Evolutionary conservation across 1,139 yeast species (phyloP), one percentile per base, ranked within the genome.

Genomic region (Yamadazyma aaseri): DNA sequence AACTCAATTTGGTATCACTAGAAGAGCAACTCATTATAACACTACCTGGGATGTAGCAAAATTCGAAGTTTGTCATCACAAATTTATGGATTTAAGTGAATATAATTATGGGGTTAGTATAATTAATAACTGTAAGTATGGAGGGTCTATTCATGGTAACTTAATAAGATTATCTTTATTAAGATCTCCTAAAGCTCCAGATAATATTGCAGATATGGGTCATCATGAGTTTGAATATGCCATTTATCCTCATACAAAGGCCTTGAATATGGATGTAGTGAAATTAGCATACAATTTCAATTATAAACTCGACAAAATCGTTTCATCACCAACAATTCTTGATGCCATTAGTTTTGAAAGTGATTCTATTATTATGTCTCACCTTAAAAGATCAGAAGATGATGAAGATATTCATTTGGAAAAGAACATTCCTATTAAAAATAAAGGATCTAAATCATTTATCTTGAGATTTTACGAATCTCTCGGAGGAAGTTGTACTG

Each of bases 1-100:
- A 58, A 89, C 97, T 2, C 96, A 89, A 56, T 92, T 86, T 61
- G 97, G 97, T 39, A 63, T 85, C 33, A 92, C 95, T 10, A 79
- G 76, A 49, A 77, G 97, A 47, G 95, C 97, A 29, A 92, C 97
- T 0, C 97, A 90, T 58, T 90, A 71, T 64, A 92, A 92, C 56
- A 90, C 97, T 1, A 66, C 87, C 1, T 90, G 97, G 97, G 98
- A 90, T 53, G 83, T 82, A 26, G 97, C 97, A 40, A 89, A 89
- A 59, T 92, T 92, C 59, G 98, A 92, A 60, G 96, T 89, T 14
- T 86, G 96, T 49, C 90, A 85, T 50, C 97, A 92, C 60, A 86
- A 86, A 55, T 92, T 87, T 65, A 90, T 94, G 55, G 97, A 92
- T 55, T 79, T 86, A 51, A 83, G 95, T 23, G 97, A 87, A 51